Evolutionary conservation across 1,284 basidiomycete species (phyloP), one percentile per base, ranked within the genome.

Genomic region (Xerocomus nothofagi): DNA sequence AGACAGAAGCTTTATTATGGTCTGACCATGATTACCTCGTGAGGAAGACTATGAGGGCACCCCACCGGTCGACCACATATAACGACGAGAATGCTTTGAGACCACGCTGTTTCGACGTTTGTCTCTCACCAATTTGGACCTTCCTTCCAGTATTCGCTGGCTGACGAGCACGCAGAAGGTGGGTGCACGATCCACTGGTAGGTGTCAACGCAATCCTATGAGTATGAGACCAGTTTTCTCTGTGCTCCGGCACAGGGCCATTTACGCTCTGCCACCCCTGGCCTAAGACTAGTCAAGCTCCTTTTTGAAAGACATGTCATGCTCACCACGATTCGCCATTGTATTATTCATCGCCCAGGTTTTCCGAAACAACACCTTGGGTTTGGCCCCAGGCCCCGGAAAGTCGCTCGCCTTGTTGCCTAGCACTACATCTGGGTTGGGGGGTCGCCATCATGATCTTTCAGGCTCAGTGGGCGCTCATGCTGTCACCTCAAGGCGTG

Each of bases 21-120:
- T n/a, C n/a, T n/a, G n/a, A 9, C 11, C 26, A 11, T 11, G 26
- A 27, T 11, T 11, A 27, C 26, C 26, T 30, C 14, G 27, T 32
- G 38, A 18, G 33, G 4, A 26, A 23, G 24, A 56, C 55, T 26
- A 56, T 31, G 53, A 58, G 53, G 55, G 55, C 56, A 56, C 26
- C 26, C 26, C 26, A 6, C 24, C 7, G 10, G 10, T 27, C 26
- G 10, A 27, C 9, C 26, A 2, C 26, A 27, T 27, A 27, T 27
- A 27, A 27, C 10, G 7, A 11, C 1, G 26, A 26, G 6, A 24
- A 26, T 9, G 7, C 9, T 9, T 24, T 26, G 24, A 27, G 10
- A 32, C 32, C 38, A 26, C 15, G 20, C 32, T 11, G 17, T 20
- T 14, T 27, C 8, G 29, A 27, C 15, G 7, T n/a, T 30, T n/a